Base-by-base conservation (phyloP, 768 basidiomycete species). In the Coprinellus aureogranulatus region DNA sequence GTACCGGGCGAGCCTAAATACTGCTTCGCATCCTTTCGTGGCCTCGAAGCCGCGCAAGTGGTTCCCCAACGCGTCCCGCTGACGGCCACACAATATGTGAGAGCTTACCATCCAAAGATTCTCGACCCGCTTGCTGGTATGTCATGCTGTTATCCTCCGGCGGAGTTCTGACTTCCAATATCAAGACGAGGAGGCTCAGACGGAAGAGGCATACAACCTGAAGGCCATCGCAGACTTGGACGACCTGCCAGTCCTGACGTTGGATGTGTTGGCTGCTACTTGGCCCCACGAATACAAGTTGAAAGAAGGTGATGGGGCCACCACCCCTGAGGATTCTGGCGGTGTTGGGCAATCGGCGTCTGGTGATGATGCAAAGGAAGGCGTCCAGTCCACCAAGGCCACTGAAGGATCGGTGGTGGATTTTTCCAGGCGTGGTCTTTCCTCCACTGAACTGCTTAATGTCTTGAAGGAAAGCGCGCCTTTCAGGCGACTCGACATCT, bases 1-100 rank as follows among this genome's bases (percentile, higher is more conserved):
- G 62, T 69, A 55, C 70, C 68, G 1, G 47, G 60, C 30, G 53
- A 65, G 1, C 48, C 48, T 50, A 26, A 30, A 65, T 70, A 20
- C 53, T 68, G 1, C 71, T 70, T 58, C 68, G 72, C 53, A 71
- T 70, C 56, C 54, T 67, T 18, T 27, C 31, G 10, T n/a, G 51
- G 51, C n/a, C 20, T 41, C 25, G 27, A 22, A 30, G 26, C 23
- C 27, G 16, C 3, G 44, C 26, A 30, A 25, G 46, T 41, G 18
- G 20, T 9, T 44, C 41, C n/a, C 18, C 6, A 20, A 23, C 18
- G 41, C 18, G 22, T 26, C 16, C 52, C 52, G 1, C 30, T 58
- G 34, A 58, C 57, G 20, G 47, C 57, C 10, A 39, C 26, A 5
- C 49, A 52, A 25, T 58, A 58, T 28, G 40, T 58, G 3, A 48